phyloP scores from a whole-genome alignment of 1,284 basidiomycete species.

The Cutaneotrichosporon mucoides region DNA sequence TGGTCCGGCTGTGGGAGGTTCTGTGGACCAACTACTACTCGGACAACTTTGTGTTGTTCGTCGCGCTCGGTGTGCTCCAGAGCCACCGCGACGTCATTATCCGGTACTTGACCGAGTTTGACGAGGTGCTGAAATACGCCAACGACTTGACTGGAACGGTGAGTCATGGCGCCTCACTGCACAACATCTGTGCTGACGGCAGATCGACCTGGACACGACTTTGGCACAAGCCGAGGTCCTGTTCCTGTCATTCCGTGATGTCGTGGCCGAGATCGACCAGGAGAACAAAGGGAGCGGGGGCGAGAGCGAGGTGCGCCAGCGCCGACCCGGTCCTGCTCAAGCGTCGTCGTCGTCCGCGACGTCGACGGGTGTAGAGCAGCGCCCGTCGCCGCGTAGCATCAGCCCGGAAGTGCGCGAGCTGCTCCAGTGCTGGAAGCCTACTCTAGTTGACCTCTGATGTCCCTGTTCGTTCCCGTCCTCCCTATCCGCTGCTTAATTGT shows the following conservation, averaged over 20 bases:
- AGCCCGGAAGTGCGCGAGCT: conserved; percentile 17
- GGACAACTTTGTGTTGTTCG: conserved; percentile 82
- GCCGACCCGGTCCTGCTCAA: not conserved
- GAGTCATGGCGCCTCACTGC: conserved; percentile 12
- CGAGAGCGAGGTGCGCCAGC: not conserved
- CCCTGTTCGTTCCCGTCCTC: too few relatives aligned
- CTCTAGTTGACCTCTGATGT: too few relatives aligned
- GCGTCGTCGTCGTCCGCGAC: not conserved
- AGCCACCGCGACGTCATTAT: conserved; percentile 90
- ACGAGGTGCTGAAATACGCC: conserved; percentile 77
- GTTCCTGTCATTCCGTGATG: conserved; percentile 55
- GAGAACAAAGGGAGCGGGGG: conserved; percentile 8
- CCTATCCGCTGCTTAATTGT: too few relatives aligned
- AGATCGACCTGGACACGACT: conserved; percentile 83
- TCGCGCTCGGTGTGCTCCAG: conserved; percentile 89
- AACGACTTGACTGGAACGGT: conserved; percentile 85
- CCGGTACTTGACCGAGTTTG: conserved; percentile 78
- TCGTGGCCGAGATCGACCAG: conserved; percentile 77
- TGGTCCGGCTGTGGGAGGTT: conserved; percentile 86
- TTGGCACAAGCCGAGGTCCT: conserved; percentile 90
- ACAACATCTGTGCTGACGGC: conserved; percentile 3
- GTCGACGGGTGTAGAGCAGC: conserved; percentile 3
- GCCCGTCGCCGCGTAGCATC: not conserved
- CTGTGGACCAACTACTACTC: conserved; percentile 93
- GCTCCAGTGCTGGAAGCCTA: conserved; percentile 15